Evolutionary conservation across 140 eudicot species (phyloP), one percentile per base, ranked within the genome.

Genomic region (Erigeron philadelphicus): DNA sequence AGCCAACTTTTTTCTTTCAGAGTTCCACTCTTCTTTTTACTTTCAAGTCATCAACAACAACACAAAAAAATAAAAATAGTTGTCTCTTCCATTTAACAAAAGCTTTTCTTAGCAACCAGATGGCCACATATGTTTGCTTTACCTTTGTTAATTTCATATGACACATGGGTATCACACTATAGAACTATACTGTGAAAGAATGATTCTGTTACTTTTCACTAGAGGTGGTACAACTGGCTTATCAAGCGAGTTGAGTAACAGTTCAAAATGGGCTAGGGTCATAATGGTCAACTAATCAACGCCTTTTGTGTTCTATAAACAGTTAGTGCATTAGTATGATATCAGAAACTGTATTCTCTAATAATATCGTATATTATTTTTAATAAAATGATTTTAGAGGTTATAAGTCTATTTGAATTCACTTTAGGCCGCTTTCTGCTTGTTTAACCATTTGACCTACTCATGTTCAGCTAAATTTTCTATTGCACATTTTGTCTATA

Each of bases 101-200:
- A n/a, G n/a, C n/a, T n/a, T n/a, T n/a, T n/a, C n/a, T n/a, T n/a
- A n/a, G n/a, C n/a, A n/a, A n/a, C n/a, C n/a, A n/a, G n/a, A n/a
- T n/a, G n/a, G n/a, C n/a, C n/a, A n/a, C n/a, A 46, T 9, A 16
- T 45, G 49, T 73, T 74, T 47, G 42, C 38, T 17, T 58, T 71
- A 40, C 60, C 43, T 38, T 31, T 25, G 70, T 62, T 31, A 15
- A 8, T 72, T 82, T 35, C 38, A 7, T 52, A 38, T 31, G 9
- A 45, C 25, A 50, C 70, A 17, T 6, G 23, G 56, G 15, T 71
- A 46, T 38, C 61, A 11, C 67, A n/a, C 17, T 17, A 54, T 17
- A 1, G 10, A 16, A 31, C 38, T 31, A 31, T 31, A 31, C 16
- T 41, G 42, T 48, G 6, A 61, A 62, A 56, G 53, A 41, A 62